Percentiles rank a stretch among this genome's conserved stretches.
These are phyloP conservation scores for Fusarium proliferatum DNA, from an alignment of 2,329 filamentous ascomycete species.

Conservation along the genomic window DNA sequence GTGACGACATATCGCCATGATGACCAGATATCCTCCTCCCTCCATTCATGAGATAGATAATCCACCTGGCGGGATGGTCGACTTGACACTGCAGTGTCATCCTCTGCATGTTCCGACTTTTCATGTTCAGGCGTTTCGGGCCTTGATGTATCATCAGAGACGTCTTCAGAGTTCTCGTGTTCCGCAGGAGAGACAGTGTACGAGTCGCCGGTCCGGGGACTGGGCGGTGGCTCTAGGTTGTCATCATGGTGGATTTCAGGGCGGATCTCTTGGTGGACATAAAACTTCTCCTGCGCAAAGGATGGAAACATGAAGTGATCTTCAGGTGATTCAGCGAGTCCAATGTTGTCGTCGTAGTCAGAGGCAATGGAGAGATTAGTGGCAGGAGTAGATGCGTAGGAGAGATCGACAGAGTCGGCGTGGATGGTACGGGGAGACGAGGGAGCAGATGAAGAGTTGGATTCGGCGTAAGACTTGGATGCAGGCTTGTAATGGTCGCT, in stretches of 20 bases:
- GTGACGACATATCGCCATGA: slow-evolving; percentile 95
- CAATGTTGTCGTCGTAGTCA: slow-evolving; percentile 62
- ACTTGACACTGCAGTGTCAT: slow-evolving; percentile 80
- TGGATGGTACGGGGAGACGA: slow-evolving; percentile 66
- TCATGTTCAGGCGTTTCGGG: slow-evolving; percentile 67
- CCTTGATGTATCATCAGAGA: slow-evolving; percentile 57
- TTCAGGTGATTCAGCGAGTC: slow-evolving; percentile 57
- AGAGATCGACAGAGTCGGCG: slow-evolving; percentile 65
- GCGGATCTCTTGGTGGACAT: slow-evolving; percentile 46
- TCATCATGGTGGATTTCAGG: slow-evolving; percentile 47
- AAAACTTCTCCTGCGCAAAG: slow-evolving; percentile 61
- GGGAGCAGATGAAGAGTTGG: slow-evolving; percentile 64
- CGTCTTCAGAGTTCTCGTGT: slow-evolving; percentile 59
- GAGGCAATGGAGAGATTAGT: slow-evolving; percentile 72
- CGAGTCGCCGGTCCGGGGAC: slow-evolving; percentile 62
- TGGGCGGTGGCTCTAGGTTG: slow-evolving; percentile 61
- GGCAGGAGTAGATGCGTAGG: slow-evolving; percentile 71
- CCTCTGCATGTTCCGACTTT: slow-evolving; percentile 70
- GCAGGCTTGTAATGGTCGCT: slow-evolving; percentile 59
- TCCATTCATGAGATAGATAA: slow-evolving; percentile 93
- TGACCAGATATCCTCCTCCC: slow-evolving; percentile 95
- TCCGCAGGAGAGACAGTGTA: slow-evolving; percentile 65
- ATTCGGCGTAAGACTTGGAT: slow-evolving; percentile 58
- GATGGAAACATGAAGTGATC: slow-evolving; percentile 61
- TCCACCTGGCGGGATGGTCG: slow-evolving; percentile 92